Evolutionary conservation across 1,284 basidiomycete species (phyloP), one percentile per base, ranked within the genome.

Genomic region (Takashimella koratensis): DNA sequence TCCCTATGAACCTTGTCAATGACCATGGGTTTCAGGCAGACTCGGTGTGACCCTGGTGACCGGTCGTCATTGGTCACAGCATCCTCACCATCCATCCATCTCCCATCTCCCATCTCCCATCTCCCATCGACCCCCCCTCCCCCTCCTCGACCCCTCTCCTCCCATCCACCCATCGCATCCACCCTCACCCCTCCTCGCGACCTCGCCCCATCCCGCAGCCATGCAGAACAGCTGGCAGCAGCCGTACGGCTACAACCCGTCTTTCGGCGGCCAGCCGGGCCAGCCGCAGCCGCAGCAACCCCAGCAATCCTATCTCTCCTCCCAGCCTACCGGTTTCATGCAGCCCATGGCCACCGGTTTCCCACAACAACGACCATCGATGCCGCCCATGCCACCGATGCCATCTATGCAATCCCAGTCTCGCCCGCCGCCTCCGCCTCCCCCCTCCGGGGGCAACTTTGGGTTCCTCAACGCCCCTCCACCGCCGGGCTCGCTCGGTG

Each of bases 271-370:
- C 45, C 64, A 59, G 47, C 66, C 64, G 30, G 70, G 70, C 13
- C 66, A 59, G 45, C 65, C 59, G 41, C 57, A 60, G 48, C 66
- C 65, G 49, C 56, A 59, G 49, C 59, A 52, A 45, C 46, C 16
- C 21, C 45, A 24, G 46, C 60, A 52, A 16, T 49, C 49, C 16
- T 60, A 57, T 50, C 43, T 68, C 24, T 27, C 20, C n/a, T 42
- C 69, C 39, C 71, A 73, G 54, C 64, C 63, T 11, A 75, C 68
- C 10, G 69, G 70, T 19, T 70, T 57, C 53, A 51, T 59, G 65
- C 82, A 82, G 63, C 81, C 84, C 23, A 75, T 80, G 68, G 81
- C 81, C 56, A 84, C 84, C 2, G 74, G 71, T 10, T 73, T 66
- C 56, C 52, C 51, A 16, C 53, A 45, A 8, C 54, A 53, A 48